phyloP scores from a whole-genome alignment of 148 eudicot genomes.

The Camellia lanceoleosa region DNA sequence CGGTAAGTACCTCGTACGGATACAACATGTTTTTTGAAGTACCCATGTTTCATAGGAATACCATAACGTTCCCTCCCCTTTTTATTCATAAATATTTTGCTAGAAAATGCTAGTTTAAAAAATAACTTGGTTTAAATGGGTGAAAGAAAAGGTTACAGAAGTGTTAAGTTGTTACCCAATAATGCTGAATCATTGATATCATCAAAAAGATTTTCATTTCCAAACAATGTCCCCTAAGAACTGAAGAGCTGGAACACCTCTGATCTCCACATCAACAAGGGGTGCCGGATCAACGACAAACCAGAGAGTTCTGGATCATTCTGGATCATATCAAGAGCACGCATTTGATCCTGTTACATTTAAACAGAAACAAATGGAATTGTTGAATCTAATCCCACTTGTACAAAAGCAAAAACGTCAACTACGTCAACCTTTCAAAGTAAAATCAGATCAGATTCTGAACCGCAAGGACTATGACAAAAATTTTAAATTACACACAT shows the following conservation, averaged over 20 bases:
- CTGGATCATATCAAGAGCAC: slow-evolving; percentile 69
- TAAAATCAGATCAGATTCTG: not conserved
- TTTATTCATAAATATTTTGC: not conserved
- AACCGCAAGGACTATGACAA: too few relatives aligned
- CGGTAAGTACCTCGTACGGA: too few relatives aligned
- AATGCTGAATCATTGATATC: slow-evolving; percentile 6
- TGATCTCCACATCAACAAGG: slow-evolving; percentile 89
- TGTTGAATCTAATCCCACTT: too few relatives aligned
- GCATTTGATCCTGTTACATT: slow-evolving; percentile 72
- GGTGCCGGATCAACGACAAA: slow-evolving; percentile 78
- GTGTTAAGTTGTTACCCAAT: not conserved
- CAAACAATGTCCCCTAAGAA: slow-evolving; percentile 95
- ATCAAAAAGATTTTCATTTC: slow-evolving; percentile 50
- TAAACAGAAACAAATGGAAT: slow-evolving; percentile 7
- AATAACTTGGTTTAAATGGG: too few relatives aligned
- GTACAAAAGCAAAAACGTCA: too few relatives aligned
- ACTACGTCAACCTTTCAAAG: too few relatives aligned
- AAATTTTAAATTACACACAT: too few relatives aligned
- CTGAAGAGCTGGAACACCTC: slow-evolving; percentile 97
- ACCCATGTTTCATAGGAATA: too few relatives aligned
- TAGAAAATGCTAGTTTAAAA: too few relatives aligned
- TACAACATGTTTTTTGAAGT: too few relatives aligned
- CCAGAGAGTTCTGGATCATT: slow-evolving; percentile 75
- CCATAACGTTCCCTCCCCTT: not conserved
- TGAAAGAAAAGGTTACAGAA: not conserved